These are phyloP conservation scores for Coemansia sp. DNA, from an alignment of 192 early-diverging fungal species.

Conservation along the genomic window DNA sequence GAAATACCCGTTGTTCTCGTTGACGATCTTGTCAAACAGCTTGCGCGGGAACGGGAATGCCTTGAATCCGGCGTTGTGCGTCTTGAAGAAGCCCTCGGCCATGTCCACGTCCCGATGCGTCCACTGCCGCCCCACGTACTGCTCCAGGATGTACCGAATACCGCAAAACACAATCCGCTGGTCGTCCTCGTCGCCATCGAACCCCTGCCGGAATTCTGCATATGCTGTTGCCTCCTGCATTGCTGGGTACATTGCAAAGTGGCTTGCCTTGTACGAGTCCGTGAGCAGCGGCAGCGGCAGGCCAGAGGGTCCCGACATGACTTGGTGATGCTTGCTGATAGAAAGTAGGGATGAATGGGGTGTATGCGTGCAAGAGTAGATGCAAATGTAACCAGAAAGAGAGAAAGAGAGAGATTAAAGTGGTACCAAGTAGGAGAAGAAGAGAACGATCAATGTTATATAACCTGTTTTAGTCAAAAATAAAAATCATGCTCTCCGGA, in stretches of 20 bases:
- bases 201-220: constrained; percentile 73
- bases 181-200: constrained; percentile 66
- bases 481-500: no score
- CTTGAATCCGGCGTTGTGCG: constrained; percentile 69
- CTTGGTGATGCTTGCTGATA: neutral
- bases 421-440: no score
- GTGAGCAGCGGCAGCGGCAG: constrained; percentile 71
- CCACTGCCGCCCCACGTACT: constrained; percentile 69
- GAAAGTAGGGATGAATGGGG: neutral
- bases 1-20: constrained; percentile 81
- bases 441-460: no score
- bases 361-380: neutral
- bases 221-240: constrained; percentile 76
- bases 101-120: constrained; percentile 65
- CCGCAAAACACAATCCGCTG: constrained; percentile 81
- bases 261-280: constrained; percentile 85
- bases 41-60: constrained; percentile 75
- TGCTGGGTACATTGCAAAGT: constrained; percentile 73
- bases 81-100: constrained; percentile 70
- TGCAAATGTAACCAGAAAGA: neutral
- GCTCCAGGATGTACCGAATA: constrained; percentile 80
- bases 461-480: no score
- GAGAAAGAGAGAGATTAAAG: no score
- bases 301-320: constrained; percentile 52
- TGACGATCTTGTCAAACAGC: constrained; percentile 75